Base-by-base conservation (phyloP, 805 yeast species). In the Cyberlindnera americana region DNA sequence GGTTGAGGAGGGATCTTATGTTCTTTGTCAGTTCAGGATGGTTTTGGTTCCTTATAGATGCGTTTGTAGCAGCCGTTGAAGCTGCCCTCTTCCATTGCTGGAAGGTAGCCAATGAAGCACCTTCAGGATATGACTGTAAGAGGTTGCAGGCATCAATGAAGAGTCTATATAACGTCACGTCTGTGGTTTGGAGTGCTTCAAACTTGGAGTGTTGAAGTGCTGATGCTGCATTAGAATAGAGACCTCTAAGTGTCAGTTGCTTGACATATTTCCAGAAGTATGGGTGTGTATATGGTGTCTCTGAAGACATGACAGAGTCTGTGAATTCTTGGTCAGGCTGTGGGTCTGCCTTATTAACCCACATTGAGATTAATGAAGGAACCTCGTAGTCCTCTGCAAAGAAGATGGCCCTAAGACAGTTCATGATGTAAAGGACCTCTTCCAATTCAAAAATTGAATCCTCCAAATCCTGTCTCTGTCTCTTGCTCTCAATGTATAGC, bases 341-440 rank as follows among this genome's bases (percentile, higher is more conserved):
- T 5, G 81, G 78, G 54, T 83, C 86, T 22, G 81, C 78, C 40
- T 77, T 69, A 53, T 84, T 84, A 19, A 81, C 66, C 93, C 93
- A 84, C 34, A 67, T 70, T 54, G 34, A 66, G 65, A 22, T 79
- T 70, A 47, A 66, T 65, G 35, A 57, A 64, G 41, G 68, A 64
- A 11, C 60, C 14, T 67, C 65, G 2, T 67, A 52, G 18, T 44
- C 47, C 10, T 53, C 53, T 1, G 56, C 48, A 48, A 77, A 79
- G 49, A 69, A 65, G 26, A 75, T 57, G 0, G 85, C 75, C 35
- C 71, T 70, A 19, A 83, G 54, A 49, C 88, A 74, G 43, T 77
- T 79, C 33, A 83, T 53, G 7, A 83, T 73, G 42, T 70, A 68
- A 23, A 73, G 54, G 22, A 70, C 64, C 39, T 75, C 78, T 36